phyloP scores from a whole-genome alignment of 2,329 filamentous ascomycete genomes.

The Tolypocladium inflatum region DNA sequence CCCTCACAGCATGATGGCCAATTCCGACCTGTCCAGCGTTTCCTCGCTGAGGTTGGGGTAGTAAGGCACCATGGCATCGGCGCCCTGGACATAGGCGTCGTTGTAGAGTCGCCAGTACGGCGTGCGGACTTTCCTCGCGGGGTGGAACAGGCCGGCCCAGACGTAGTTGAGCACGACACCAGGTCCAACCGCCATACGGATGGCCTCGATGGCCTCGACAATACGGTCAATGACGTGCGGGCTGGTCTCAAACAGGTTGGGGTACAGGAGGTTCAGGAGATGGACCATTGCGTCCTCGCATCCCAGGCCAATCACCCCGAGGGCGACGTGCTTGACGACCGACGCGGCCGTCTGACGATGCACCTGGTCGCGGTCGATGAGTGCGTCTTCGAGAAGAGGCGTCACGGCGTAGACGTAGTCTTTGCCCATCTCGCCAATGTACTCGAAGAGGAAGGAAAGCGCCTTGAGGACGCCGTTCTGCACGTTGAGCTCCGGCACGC shows the following conservation, averaged over 20 bases:
- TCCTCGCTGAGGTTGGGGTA: slow-evolving; percentile 84
- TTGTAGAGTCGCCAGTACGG: slow-evolving; percentile 98
- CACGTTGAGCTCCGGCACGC: slow-evolving; percentile 95
- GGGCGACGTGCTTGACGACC: slow-evolving; percentile 94
- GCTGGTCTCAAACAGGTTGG: slow-evolving; percentile 95
- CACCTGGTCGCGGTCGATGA: slow-evolving; percentile 96
- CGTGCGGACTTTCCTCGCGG: slow-evolving; percentile 83
- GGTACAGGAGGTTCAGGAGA: slow-evolving; percentile 89
- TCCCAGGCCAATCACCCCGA: slow-evolving; percentile 93
- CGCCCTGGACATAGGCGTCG: slow-evolving; percentile 87
- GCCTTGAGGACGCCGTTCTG: slow-evolving; percentile 98
- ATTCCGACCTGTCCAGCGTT: slow-evolving; percentile 65
- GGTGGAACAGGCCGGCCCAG: slow-evolving; percentile 95
- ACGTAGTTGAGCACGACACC: slow-evolving; percentile 96
- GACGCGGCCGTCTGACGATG: slow-evolving; percentile 93
- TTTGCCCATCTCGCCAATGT: slow-evolving; percentile 99
- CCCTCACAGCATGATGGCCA: slow-evolving; percentile 71
- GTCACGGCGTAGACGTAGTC: slow-evolving; percentile 99
- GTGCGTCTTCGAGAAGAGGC: slow-evolving; percentile 86
- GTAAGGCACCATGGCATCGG: slow-evolving; percentile 93
- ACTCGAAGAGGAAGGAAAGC: slow-evolving; percentile 94
- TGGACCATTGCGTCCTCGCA: slow-evolving; percentile 99
- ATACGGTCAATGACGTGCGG: slow-evolving; percentile 98
- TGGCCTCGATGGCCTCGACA: slow-evolving; percentile 92
- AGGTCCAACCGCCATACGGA: slow-evolving; percentile 85